Conservation (phyloP, 305 asterid genomes). For the Fraxinus velutina region DNA sequence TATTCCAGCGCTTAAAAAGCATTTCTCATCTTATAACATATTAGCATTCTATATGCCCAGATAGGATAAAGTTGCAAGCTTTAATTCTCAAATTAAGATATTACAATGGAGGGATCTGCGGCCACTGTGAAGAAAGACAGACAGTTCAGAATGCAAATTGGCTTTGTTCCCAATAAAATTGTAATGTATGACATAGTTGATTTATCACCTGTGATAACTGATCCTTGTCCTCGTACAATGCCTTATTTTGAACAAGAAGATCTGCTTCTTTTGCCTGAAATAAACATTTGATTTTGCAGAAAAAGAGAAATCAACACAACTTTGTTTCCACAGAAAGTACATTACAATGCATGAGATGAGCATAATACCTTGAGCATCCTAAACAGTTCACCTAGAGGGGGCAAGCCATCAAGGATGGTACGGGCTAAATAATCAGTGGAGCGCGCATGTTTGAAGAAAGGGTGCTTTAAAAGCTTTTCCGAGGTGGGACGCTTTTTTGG, state of each 20-base stretch:
- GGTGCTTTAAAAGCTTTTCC: constrained; percentile 89
- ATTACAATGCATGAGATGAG: constrained; percentile 36
- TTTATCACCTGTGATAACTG: constrained; percentile 86
- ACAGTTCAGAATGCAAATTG: background rate
- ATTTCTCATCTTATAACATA: background rate
- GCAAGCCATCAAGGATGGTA: constrained; percentile 63
- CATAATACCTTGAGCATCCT: constrained; percentile 82
- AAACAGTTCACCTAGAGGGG: constrained; percentile 92
- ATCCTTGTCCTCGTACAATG: constrained; percentile 82
- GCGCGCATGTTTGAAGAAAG: constrained; percentile 80
- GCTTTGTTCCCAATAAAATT: background rate
- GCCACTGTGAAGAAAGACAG: background rate
- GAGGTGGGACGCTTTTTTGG: constrained; percentile 93
- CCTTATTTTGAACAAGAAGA: constrained; percentile 65
- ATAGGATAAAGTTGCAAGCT: background rate
- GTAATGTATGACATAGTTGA: constrained; percentile 10
- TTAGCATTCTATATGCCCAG: background rate
- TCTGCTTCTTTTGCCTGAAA: constrained; percentile 94
- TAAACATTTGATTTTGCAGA: constrained; percentile 14
- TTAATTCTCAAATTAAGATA: background rate
- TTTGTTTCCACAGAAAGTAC: constrained; percentile 18
- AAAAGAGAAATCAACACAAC: constrained; percentile 9
- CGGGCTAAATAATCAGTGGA: constrained; percentile 63
- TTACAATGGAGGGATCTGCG: background rate
- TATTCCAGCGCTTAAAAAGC: background rate